phyloP scores from a whole-genome alignment of 768 basidiomycete species.

The Suillus bovinus region DNA sequence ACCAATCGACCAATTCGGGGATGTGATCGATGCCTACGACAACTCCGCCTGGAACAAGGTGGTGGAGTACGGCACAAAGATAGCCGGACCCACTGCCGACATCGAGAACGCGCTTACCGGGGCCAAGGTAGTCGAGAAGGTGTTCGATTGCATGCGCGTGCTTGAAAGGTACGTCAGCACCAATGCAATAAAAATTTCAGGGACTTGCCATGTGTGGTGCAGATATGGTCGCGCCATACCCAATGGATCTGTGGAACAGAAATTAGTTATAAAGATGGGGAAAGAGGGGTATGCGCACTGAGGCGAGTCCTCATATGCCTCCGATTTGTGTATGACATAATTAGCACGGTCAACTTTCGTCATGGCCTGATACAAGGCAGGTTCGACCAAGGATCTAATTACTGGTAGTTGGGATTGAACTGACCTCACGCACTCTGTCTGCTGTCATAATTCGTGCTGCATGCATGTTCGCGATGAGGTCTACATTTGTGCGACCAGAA shows the following conservation, averaged over 20 bases:
- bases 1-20: constrained; percentile 70
- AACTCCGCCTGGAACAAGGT: constrained; percentile 61
- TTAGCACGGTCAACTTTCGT: constrained; percentile 64
- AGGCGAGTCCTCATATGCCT: constrained; percentile 81
- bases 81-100: constrained; percentile 91
- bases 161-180: constrained; percentile 34
- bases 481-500: constrained; percentile 64
- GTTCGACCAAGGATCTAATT: not conserved
- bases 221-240: constrained; percentile 88
- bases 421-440: constrained; percentile 54
- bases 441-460: constrained; percentile 55
- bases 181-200: not conserved
- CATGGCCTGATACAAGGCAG: constrained; percentile 56
- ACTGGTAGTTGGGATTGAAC: constrained; percentile 17
- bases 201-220: constrained; percentile 89
- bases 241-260: constrained; percentile 56
- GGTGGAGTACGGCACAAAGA: constrained; percentile 77
- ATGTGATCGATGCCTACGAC: constrained; percentile 95
- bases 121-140: constrained; percentile 68
- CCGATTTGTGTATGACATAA: constrained; percentile 50
- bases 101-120: constrained; percentile 80
- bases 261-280: not conserved
- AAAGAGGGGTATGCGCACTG: constrained; percentile 48
- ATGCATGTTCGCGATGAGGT: constrained; percentile 71
- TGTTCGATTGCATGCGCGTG: constrained; percentile 86